phyloP scores from a whole-genome alignment of 2,329 filamentous ascomycete species.

The Colletotrichum sp. region DNA sequence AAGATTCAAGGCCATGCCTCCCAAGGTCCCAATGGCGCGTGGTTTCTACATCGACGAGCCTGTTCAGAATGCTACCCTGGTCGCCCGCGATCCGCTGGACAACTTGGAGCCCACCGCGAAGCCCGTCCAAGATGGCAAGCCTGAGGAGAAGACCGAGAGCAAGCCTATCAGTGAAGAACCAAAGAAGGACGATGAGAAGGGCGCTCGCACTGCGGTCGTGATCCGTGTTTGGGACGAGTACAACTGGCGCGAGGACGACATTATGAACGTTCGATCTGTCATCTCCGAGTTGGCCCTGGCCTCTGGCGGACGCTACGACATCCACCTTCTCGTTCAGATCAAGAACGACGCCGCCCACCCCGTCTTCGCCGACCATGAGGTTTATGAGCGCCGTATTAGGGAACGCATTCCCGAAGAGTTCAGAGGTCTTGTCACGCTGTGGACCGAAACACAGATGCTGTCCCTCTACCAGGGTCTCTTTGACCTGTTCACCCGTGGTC shows the following conservation, averaged over 20 bases:
- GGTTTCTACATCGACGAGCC: conserved; percentile 57
- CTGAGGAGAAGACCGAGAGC: background rate
- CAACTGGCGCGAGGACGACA: conserved; percentile 78
- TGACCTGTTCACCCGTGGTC: conserved; percentile 71
- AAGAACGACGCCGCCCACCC: conserved; percentile 76
- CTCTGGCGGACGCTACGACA: conserved; percentile 85
- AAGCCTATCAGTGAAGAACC: conserved; percentile 23
- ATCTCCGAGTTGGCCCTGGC: conserved; percentile 82
- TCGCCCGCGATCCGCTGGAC: conserved; percentile 9
- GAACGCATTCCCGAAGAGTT: conserved; percentile 83
- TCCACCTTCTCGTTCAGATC: conserved; percentile 85
- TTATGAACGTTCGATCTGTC: conserved; percentile 82
- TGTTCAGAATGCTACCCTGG: conserved; percentile 25
- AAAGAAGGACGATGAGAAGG: conserved; percentile 30
- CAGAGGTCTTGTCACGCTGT: conserved; percentile 84
- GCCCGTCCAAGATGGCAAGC: background rate
- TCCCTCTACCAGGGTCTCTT: conserved; percentile 88
- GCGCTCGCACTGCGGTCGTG: conserved; percentile 75
- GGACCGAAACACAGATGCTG: conserved; percentile 94
- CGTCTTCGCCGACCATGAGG: conserved; percentile 77
- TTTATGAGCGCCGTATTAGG: conserved; percentile 70
- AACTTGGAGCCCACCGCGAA: conserved; percentile 12
- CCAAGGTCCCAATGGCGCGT: conserved; percentile 43
- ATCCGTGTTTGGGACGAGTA: conserved; percentile 85
- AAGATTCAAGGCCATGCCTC: conserved; percentile 64